Base-by-base conservation (phyloP, 495 filamentous ascomycete genomes). In the Aspergillus carlsbadensis region DNA sequence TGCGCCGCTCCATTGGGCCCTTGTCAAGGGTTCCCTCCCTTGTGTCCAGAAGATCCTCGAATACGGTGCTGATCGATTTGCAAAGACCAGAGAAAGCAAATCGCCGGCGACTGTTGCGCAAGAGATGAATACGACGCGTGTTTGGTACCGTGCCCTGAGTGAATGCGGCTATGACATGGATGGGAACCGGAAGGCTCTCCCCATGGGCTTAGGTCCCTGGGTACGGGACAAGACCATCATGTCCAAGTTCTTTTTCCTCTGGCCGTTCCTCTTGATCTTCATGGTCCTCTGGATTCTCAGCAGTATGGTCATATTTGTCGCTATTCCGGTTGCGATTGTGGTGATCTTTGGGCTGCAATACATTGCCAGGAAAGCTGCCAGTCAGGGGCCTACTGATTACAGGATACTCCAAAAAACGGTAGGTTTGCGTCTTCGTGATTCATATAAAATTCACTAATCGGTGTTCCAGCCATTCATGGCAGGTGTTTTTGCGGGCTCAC, bases 1-100 rank as follows among this genome's bases (percentile, higher is more conserved):
- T 64, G 94, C 91, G 2, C 90, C 95, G 3, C 77, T 98, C 52
- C 94, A 98, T 68, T 98, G 94, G 94, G 93, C 92, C 2, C 77
- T 98, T 50, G 95, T 98, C 13, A 93, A 93, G 69, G 95, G 94
- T 4, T 92, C 85, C 33, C 78, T 87, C 45, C 83, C 82, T 1
- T 96, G 91, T 70, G 88, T 98, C 61, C 81, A 91, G 66, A 98
- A 96, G 70, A 72, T 98, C 33, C 74, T 98, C 47, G 94, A 97
- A 73, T 96, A 96, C 66, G 95, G 94, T 24, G 83, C 92, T 18
- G 95, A 98, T 72, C 81, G 94, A 22, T 96, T 93, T 65, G 88
- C 87, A 18, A 85, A 88, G 70, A 97, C 90, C 6, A 79, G 81
- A 11, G 91, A 92, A 41, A 91, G 91, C 39, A 97, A 98, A 73